Evolutionary conservation across 2,329 filamentous ascomycete genomes (phyloP).

Genomic region (Alternaria sp.): DNA sequence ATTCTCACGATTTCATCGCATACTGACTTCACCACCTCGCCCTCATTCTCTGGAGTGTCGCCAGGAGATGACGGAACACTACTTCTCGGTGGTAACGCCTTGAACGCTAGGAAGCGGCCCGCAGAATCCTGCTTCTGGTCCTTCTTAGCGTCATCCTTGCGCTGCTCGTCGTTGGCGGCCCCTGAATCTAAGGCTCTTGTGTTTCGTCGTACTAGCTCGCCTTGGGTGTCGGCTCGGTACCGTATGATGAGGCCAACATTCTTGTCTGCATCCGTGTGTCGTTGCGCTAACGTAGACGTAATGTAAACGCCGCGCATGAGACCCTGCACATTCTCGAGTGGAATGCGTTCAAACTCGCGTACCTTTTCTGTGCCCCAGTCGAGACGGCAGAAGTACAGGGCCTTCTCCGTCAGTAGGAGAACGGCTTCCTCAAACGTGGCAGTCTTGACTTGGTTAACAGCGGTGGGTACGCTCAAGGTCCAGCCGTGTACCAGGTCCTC

Average conservation of each 20-base stretch:
- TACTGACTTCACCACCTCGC: conserved; percentile 68
- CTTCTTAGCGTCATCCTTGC: conserved; percentile 19
- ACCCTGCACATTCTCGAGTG: conserved; percentile 74
- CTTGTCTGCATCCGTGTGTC: conserved; percentile 77
- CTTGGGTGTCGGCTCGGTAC: conserved; percentile 75
- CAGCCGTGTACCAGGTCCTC: conserved; percentile 91
- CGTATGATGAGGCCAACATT: conserved; percentile 86
- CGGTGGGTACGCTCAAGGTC: conserved; percentile 81
- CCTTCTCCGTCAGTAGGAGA: conserved; percentile 82
- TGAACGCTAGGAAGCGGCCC: conserved; percentile 61
- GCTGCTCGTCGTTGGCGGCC: conserved; percentile 31
- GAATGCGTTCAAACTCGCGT: conserved; percentile 86
- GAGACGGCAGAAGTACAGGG: conserved; percentile 88
- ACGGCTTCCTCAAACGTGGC: conserved; percentile 88
- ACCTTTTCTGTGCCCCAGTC: conserved; percentile 97
- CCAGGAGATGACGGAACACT: conserved; percentile 40
- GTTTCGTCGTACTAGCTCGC: conserved; percentile 80
- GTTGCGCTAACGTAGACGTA: conserved; percentile 81
- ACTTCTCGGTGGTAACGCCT: conserved; percentile 61
- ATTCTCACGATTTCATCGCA: conserved; percentile 79
- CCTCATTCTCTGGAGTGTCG: conserved; percentile 54
- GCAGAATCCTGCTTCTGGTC: conserved; percentile 30
- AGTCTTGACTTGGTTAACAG: conserved; percentile 70
- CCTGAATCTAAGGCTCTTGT: conserved; percentile 75
- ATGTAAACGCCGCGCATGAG: conserved; percentile 88